Percentiles rank a stretch among this genome's conserved stretches.
phyloP scores from a whole-genome alignment of 202 grass and related monocot genomes.

The Carex sylvatica region DNA sequence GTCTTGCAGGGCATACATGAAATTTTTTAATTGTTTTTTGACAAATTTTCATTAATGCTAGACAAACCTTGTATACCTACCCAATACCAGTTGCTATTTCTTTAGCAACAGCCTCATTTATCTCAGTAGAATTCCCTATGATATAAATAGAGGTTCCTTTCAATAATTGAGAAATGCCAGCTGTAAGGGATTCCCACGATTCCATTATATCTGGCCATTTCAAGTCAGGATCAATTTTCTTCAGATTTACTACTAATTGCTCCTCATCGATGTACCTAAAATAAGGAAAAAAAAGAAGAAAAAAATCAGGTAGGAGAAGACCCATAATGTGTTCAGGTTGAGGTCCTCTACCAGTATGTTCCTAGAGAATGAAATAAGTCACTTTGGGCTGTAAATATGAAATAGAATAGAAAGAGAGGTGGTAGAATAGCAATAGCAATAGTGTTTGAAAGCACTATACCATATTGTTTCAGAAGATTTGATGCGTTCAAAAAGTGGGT shows the following conservation, averaged over 20 bases:
- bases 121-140: conserved; percentile 70
- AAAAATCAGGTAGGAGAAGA: not conserved
- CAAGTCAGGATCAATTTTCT: conserved; percentile 75
- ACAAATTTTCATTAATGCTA: not conserved
- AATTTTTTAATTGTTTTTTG: not conserved
- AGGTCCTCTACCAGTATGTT: not conserved
- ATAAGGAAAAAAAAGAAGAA: not conserved
- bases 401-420: not conserved
- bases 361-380: not conserved
- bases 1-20: not conserved
- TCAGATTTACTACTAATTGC: conserved; percentile 74
- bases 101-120: conserved; percentile 75
- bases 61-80: conserved; percentile 33
- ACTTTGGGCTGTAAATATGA: not conserved
- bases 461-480: conserved; percentile 96
- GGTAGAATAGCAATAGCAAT: not conserved
- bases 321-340: not conserved
- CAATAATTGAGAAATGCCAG: conserved; percentile 66
- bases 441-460: conserved; percentile 20
- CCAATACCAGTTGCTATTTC: conserved; percentile 76
- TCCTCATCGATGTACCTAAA: conserved; percentile 93
- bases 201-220: conserved; percentile 91
- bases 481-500: conserved; percentile 65
- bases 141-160: conserved; percentile 80
- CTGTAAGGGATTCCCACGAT: conserved; percentile 84